Conservation (phyloP, 148 eudicot species). For the Rhododendron griersonianum region DNA sequence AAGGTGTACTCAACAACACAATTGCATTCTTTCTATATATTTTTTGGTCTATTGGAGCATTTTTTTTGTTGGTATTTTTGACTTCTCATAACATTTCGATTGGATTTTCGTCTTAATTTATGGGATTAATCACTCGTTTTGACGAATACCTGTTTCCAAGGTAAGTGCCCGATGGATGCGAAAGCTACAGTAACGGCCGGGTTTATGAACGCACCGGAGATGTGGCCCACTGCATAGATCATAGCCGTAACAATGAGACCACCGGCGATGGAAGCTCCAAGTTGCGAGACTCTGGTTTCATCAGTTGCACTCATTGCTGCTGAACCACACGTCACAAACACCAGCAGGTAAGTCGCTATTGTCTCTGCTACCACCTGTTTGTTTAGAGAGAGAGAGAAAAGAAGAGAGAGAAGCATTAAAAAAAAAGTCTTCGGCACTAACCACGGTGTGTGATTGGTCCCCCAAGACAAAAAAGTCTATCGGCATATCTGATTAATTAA, state of each 20-base stretch:
- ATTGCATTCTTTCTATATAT: too few species aligned
- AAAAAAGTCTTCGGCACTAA: too few species aligned
- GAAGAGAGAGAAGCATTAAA: too few species aligned
- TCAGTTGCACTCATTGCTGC: constrained; percentile 43
- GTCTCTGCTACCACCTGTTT: constrained; percentile 52
- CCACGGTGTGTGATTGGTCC: too few species aligned
- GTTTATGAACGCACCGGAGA: constrained; percentile 84
- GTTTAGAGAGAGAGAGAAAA: neutral
- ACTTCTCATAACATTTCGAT: too few species aligned
- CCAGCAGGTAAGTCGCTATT: constrained; percentile 57
- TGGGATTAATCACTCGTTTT: too few species aligned
- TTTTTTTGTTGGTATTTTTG: too few species aligned
- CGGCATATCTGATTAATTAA: too few species aligned
- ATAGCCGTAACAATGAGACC: constrained; percentile 71
- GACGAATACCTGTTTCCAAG: constrained; percentile 53
- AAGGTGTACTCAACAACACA: too few species aligned
- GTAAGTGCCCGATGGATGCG: constrained; percentile 56
- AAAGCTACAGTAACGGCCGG: constrained; percentile 76
- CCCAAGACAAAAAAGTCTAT: too few species aligned
- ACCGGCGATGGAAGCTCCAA: constrained; percentile 60
- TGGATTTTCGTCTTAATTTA: too few species aligned
- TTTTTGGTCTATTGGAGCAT: too few species aligned
- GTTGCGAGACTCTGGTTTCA: constrained; percentile 31
- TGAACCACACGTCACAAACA: constrained; percentile 65
- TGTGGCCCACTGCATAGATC: constrained; percentile 78